phyloP scores from a whole-genome alignment of 192 early-diverging fungal species.

The Geranomyces variabilis region DNA sequence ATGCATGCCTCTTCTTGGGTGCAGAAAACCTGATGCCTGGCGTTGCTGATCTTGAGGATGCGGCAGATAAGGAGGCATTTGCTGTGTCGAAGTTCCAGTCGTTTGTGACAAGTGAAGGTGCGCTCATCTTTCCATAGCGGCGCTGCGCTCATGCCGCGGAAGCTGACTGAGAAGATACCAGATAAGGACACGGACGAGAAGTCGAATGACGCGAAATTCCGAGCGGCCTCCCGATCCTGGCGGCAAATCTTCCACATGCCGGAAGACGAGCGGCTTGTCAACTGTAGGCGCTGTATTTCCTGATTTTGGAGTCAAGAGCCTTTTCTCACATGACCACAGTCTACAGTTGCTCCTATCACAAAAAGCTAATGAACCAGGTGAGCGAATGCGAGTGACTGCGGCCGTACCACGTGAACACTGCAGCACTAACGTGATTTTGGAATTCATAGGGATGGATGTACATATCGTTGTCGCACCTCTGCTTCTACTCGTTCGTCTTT shows the following conservation, averaged over 20 bases:
- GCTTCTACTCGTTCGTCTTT: constrained; percentile 94
- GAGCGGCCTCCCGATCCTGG: constrained; percentile 85
- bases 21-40: constrained; percentile 77
- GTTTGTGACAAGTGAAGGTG: constrained; percentile 78
- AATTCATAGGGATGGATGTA: constrained; percentile 85
- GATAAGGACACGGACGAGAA: constrained; percentile 79
- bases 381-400: no score
- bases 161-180: constrained; percentile 15
- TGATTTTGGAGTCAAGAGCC: background rate
- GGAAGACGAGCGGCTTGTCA: constrained; percentile 84
- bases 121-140: background rate
- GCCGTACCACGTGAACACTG: no score
- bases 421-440: background rate
- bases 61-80: constrained; percentile 81
- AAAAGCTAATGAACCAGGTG: constrained; percentile 77
- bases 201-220: constrained; percentile 81
- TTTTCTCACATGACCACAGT: constrained; percentile 42
- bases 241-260: constrained; percentile 84
- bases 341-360: constrained; percentile 90
- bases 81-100: constrained; percentile 90
- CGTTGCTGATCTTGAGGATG: constrained; percentile 73
- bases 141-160: background rate
- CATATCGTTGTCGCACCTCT: constrained; percentile 87
- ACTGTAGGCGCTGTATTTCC: constrained; percentile 58
- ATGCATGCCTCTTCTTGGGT: no score